Conservation (phyloP, 805 yeast species). For the Lachancea lanzarotensis region DNA sequence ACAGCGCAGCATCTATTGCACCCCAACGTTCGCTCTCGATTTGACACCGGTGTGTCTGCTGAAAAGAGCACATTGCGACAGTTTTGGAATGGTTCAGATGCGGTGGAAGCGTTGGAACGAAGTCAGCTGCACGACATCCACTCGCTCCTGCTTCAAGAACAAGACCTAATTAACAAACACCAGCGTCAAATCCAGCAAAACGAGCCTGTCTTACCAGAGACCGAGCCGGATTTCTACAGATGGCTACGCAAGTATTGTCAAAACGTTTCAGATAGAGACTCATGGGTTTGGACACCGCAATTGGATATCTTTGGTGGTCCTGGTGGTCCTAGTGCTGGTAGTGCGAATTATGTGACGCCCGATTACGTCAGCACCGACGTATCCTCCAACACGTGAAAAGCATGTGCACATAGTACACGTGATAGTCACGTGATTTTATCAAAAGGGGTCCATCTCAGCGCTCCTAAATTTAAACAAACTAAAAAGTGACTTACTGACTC, state of each 20-base stretch:
- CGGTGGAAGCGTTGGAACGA: conserved; percentile 16
- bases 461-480: too few species aligned
- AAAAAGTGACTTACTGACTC: too few species aligned
- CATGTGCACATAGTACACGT: too few species aligned
- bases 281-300: conserved; percentile 4
- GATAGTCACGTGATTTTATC: too few species aligned
- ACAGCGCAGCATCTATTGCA: conserved; percentile 2
- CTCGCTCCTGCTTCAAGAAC: conserved; percentile 16
- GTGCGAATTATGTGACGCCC: too few species aligned
- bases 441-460: too few species aligned
- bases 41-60: conserved; percentile 16
- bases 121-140: conserved; percentile 20
- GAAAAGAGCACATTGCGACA: conserved; percentile 15
- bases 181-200: conserved; percentile 3
- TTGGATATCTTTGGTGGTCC: background rate
- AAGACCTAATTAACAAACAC: conserved; percentile 4
- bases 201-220: background rate
- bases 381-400: too few species aligned
- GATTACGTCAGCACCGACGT: too few species aligned
- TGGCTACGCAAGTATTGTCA: conserved; percentile 8
- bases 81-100: conserved; percentile 18
- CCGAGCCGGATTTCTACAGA: conserved; percentile 1
- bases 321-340: background rate
- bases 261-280: conserved; percentile 2
- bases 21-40: conserved; percentile 16